phyloP scores from a whole-genome alignment of 2,329 filamentous ascomycete species.

The Cladophialophora chaetospira region DNA sequence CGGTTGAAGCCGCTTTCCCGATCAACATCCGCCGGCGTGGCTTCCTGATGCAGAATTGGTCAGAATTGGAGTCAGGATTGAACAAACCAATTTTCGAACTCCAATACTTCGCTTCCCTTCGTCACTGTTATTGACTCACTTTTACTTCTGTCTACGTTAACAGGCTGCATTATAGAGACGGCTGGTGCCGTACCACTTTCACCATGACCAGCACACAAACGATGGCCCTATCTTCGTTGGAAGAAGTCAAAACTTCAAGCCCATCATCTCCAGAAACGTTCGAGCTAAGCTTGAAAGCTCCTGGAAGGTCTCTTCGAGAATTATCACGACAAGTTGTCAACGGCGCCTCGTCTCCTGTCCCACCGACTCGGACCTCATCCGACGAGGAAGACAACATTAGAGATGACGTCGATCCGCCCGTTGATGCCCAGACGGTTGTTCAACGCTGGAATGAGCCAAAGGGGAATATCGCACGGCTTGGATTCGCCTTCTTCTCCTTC shows the following conservation, averaged over 20 bases:
- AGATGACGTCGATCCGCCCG: slow-evolving; percentile 8
- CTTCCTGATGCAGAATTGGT: neutral
- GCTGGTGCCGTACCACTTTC: slow-evolving; percentile 10
- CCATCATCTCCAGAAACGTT: slow-evolving; percentile 12
- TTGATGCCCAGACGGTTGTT: slow-evolving; percentile 5
- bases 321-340: slow-evolving; percentile 19
- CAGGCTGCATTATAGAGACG: too few relatives aligned
- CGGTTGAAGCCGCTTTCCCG: neutral
- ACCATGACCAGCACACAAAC: slow-evolving; percentile 14
- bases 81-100: too few relatives aligned
- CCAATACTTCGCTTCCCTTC: too few relatives aligned
- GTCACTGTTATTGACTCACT: neutral
- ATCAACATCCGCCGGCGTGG: neutral
- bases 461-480: slow-evolving; percentile 52
- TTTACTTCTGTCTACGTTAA: slow-evolving; percentile 1
- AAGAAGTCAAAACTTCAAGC: neutral
- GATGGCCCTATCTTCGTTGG: slow-evolving; percentile 5
- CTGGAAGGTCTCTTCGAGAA: slow-evolving; percentile 18
- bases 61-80: neutral
- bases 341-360: neutral
- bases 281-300: slow-evolving; percentile 28
- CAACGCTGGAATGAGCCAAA: slow-evolving; percentile 62
- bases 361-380: neutral
- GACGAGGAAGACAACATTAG: slow-evolving; percentile 7
- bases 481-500: slow-evolving; percentile 59